Evolutionary conservation across 345 rosid genomes (phyloP), one percentile per base, ranked within the genome.

Genomic region (Fremontodendron californicum): DNA sequence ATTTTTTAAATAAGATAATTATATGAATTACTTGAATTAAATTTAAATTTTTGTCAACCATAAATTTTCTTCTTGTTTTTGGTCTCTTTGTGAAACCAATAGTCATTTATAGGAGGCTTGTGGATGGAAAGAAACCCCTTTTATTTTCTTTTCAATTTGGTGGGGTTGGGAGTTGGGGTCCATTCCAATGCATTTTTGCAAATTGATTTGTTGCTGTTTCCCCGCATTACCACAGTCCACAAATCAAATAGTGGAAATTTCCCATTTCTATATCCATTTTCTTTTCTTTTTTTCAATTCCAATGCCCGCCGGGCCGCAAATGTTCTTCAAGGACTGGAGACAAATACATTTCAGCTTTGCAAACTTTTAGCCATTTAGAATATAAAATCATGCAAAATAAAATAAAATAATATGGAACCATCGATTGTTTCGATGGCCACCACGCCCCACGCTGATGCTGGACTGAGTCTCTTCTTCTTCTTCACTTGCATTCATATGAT

Each of bases 31-130:
- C n/a, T n/a, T n/a, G 3, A 33, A 33, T 33, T 33, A 33, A 33
- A 3, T 33, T 33, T 33, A 3, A 3, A 3, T 33, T 33, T 33
- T 33, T 15, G 39, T 61, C 66, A 13, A 39, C 66, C 66, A 29
- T 61, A 6, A 4, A 16, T 63, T 64, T 60, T 23, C 2, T 58
- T 3, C 0, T 11, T 2, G 19, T 9, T 39, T 65, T 65, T 71
- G 61, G 61, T n/a, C 63, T 52, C 46, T 33, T 52, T n/a, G 48
- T 33, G 46, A 72, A 72, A 33, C 75, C 75, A 72, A 35, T 35
- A 35, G 75, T 72, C 62, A 49, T 71, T 46, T 48, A 58, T 25
- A 4, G 63, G 63, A 58, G 21, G 23, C 5, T 48, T 27, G 58
- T 43, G 52, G 52, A 64, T 58, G 64, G 5, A 25, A 58, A 35